These are phyloP conservation scores for Keqinozyma sinolaborantium DNA, from an alignment of 1,139 yeast genomes.

Conservation along the genomic window DNA sequence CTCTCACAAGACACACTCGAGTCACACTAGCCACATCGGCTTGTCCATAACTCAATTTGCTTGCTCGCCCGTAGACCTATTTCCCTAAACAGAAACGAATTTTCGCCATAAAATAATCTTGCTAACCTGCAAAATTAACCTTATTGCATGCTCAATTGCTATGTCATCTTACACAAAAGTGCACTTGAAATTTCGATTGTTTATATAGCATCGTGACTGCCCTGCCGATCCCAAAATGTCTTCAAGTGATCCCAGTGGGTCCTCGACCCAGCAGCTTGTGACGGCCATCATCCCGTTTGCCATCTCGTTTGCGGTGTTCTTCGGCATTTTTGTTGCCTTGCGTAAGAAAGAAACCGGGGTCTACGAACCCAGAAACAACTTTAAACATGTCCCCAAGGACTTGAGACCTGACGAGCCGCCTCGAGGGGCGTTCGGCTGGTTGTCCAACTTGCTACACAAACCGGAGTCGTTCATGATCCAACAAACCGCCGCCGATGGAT, in stretches of 20 bases:
- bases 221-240: no score
- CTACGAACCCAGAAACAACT: conserved; percentile 75
- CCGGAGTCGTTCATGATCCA: conserved; percentile 70
- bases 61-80: no score
- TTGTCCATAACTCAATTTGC: no score
- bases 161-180: no score
- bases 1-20: no score
- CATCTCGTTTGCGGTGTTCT: conserved; percentile 53
- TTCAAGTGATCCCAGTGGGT: conserved; percentile 3
- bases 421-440: conserved; percentile 54
- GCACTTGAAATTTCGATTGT: not conserved
- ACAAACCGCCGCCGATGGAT: conserved; percentile 86
- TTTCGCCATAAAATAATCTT: no score
- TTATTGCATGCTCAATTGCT: no score
- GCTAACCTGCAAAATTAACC: no score
- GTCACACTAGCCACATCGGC: no score
- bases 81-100: no score
- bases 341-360: conserved; percentile 67
- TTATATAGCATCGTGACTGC: no score
- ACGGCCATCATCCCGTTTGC: conserved; percentile 36
- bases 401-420: conserved; percentile 56
- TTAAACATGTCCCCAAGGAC: conserved; percentile 37
- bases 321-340: conserved; percentile 55
- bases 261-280: conserved; percentile 40
- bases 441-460: conserved; percentile 44